These are phyloP conservation scores for Afroboletus lepidellus DNA, from an alignment of 1,284 basidiomycete genomes.

Conservation along the genomic window DNA sequence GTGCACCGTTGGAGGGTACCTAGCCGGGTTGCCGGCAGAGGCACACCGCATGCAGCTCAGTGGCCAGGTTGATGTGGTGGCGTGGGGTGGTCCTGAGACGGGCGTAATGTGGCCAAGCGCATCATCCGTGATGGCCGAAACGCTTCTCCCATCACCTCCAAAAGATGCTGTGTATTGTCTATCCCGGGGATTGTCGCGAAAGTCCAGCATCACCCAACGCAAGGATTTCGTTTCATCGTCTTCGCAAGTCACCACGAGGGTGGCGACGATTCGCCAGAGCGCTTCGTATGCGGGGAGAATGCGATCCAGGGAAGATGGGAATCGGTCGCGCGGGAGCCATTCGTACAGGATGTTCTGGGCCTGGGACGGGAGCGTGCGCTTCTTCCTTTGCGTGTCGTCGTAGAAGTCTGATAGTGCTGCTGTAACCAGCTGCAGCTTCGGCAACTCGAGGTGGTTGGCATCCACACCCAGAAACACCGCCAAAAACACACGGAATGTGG, in stretches of 20 bases:
- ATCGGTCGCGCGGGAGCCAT: slow-evolving; percentile 37
- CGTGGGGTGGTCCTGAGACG: slow-evolving; percentile 42
- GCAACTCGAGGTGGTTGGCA: slow-evolving; percentile 28
- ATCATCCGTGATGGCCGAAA: slow-evolving; percentile 42
- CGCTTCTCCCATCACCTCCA: slow-evolving; percentile 31
- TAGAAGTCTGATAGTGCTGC: slow-evolving; percentile 39
- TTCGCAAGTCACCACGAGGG: slow-evolving; percentile 34
- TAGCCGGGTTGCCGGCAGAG: slow-evolving; percentile 17
- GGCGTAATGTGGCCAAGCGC: slow-evolving; percentile 48
- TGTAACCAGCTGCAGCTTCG: slow-evolving; percentile 37
- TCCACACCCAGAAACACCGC: slow-evolving; percentile 41
- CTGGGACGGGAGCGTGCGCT: slow-evolving; percentile 13
- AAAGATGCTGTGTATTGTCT: slow-evolving; percentile 33
- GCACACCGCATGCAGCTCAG: slow-evolving; percentile 16
- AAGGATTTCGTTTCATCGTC: slow-evolving; percentile 23
- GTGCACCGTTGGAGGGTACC: slow-evolving; percentile 38
- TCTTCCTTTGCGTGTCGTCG: slow-evolving; percentile 32
- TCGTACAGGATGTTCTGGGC: slow-evolving; percentile 33
- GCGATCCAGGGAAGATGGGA: slow-evolving; percentile 45
- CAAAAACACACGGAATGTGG: slow-evolving; percentile 44
- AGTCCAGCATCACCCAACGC: slow-evolving; percentile 35
- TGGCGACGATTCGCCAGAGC: slow-evolving; percentile 59
- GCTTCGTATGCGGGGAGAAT: slow-evolving; percentile 61
- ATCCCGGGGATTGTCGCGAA: slow-evolving; percentile 39
- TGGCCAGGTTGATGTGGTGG: slow-evolving; percentile 15